Conservation (phyloP, 2,329 filamentous ascomycete genomes). For the Drechslerella stenobrocha region DNA sequence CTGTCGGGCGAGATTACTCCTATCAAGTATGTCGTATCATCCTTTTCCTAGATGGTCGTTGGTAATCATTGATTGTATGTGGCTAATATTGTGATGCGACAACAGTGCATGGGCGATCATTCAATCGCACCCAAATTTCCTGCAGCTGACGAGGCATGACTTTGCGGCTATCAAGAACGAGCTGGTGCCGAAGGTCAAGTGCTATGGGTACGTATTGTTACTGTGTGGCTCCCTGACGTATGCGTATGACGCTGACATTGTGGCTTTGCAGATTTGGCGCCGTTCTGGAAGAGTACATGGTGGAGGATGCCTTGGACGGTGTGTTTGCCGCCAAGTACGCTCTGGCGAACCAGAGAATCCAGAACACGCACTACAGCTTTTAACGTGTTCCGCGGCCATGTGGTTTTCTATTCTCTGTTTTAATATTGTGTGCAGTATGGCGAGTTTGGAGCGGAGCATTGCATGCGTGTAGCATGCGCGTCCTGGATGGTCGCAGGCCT, state of each 20-base stretch:
- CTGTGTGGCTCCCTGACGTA: neutral
- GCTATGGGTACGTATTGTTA: slow-evolving; percentile 75
- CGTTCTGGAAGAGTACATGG: slow-evolving; percentile 69
- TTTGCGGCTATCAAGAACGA: slow-evolving; percentile 73
- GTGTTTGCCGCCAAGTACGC: slow-evolving; percentile 66
- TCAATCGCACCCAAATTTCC: slow-evolving; percentile 69
- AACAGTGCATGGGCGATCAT: slow-evolving; percentile 85
- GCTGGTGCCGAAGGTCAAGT: slow-evolving; percentile 77
- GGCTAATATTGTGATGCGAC: slow-evolving; percentile 6
- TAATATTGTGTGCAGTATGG: neutral
- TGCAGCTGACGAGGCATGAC: slow-evolving; percentile 68
- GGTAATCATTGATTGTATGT: slow-evolving; percentile 1
- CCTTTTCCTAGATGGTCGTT: slow-evolving; percentile 7
- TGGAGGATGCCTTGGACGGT: slow-evolving; percentile 74
- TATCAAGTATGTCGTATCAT: slow-evolving; percentile 58
- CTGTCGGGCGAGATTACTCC: slow-evolving; percentile 90
- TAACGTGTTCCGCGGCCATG: slow-evolving; percentile 7
- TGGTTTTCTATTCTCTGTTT: neutral
- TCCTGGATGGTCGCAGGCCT: no score
- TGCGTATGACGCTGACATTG: slow-evolving; percentile 4
- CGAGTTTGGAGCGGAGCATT: neutral
- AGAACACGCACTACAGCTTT: slow-evolving; percentile 43
- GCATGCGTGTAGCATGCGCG: no score
- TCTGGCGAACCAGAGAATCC: slow-evolving; percentile 43
- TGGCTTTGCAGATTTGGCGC: slow-evolving; percentile 63